Conservation (phyloP, 1,284 basidiomycete genomes). For the Phenoliferia sp. region DNA sequence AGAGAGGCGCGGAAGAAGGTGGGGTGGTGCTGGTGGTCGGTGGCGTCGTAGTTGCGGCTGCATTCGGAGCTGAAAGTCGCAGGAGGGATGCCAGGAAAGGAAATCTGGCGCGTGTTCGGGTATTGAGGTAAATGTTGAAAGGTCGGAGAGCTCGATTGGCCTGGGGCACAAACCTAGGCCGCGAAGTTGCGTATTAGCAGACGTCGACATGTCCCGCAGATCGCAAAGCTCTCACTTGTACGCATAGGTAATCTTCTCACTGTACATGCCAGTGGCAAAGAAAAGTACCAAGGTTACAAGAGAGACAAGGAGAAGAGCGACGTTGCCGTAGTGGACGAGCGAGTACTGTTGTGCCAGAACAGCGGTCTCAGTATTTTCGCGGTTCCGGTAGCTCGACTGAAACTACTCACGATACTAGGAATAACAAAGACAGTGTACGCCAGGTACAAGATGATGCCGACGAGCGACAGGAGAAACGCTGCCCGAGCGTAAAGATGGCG, state of each 20-base stretch:
- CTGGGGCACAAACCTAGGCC: constrained; percentile 96
- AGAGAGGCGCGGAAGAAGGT: constrained; percentile 45
- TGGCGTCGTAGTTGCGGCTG: constrained; percentile 2
- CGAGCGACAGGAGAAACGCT: constrained; percentile 72
- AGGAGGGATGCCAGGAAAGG: constrained; percentile 43
- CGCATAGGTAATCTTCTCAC: constrained; percentile 92
- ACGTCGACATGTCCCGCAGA: not conserved
- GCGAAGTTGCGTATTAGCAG: not conserved
- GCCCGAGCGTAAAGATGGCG: constrained; percentile 14
- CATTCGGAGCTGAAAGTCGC: not conserved
- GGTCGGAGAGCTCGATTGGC: constrained; percentile 85
- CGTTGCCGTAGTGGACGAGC: constrained; percentile 60
- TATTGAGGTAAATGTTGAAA: constrained; percentile 96
- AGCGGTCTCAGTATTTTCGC: not conserved
- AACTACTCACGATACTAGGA: constrained; percentile 52
- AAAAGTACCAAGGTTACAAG: constrained; percentile 88
- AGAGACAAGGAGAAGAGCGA: constrained; percentile 72
- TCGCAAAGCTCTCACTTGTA: constrained; percentile 62
- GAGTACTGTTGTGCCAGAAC: constrained; percentile 38
- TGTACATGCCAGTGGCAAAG: constrained; percentile 94
- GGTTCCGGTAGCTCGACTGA: too few relatives aligned
- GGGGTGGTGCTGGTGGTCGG: constrained; percentile 28
- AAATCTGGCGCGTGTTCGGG: constrained; percentile 52
- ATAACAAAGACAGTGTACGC: constrained; percentile 67
- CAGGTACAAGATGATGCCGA: constrained; percentile 64